Evolutionary conservation across 208 protist genomes (phyloP).

Genomic region (Trypanosoma conorhini): DNA sequence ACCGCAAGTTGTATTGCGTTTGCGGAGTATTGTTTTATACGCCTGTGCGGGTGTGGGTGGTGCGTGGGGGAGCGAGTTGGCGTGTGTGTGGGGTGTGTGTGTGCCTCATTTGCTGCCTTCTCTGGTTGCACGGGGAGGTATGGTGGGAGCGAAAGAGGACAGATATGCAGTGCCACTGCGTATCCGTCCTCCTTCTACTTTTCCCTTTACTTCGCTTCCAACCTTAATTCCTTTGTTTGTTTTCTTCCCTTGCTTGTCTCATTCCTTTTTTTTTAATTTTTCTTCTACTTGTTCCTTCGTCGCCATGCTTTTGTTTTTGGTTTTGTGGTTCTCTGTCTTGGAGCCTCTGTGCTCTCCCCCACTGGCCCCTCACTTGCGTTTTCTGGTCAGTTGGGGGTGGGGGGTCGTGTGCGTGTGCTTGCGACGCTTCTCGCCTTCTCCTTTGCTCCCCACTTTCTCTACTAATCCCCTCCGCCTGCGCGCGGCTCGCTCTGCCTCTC

Average conservation of each 20-base stretch:
- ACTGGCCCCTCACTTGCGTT: slow-evolving; percentile 1
- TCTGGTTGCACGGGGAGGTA: no score
- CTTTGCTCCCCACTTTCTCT: slow-evolving; percentile 14
- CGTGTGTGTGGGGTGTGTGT: no score
- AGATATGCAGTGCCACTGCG: neutral
- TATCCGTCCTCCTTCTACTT: slow-evolving; percentile 3
- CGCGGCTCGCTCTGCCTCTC: neutral
- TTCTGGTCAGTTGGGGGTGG: slow-evolving; percentile 3
- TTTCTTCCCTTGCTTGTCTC: slow-evolving; percentile 16
- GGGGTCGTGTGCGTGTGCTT: neutral
- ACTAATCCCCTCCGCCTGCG: slow-evolving; percentile 5
- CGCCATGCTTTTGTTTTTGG: no score
- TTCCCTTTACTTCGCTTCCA: slow-evolving; percentile 13
- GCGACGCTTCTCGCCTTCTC: neutral
- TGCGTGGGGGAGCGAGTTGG: no score
- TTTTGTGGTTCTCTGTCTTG: slow-evolving; percentile 9
- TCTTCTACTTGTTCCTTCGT: slow-evolving; percentile 1
- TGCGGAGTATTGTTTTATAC: no score
- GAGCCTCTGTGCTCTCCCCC: no score
- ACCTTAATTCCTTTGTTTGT: slow-evolving; percentile 14
- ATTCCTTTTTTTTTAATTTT: slow-evolving; percentile 17
- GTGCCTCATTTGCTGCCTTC: no score
- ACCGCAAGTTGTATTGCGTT: no score
- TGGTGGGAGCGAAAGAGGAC: no score
- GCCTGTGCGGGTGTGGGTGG: no score